Evolutionary conservation across 129 eudicot genomes (phyloP), one percentile per base, ranked within the genome.

Genomic region (carrot (Daucus carota)): DNA sequence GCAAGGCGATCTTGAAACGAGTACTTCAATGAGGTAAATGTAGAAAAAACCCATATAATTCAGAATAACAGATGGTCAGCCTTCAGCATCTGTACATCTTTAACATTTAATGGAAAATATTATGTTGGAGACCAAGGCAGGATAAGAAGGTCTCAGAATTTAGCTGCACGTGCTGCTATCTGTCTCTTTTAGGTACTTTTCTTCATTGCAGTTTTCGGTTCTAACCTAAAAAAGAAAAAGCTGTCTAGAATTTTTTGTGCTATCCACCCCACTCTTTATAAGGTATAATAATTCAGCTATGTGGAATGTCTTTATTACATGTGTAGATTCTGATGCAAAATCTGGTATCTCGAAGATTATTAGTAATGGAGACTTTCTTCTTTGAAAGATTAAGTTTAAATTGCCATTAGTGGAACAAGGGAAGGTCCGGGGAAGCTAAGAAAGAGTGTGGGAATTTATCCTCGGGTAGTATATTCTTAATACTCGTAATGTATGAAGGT

Each of bases 121-220:
- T 86, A 77, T 77, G 52, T 32, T 24, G 97, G 97, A 72, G 87
- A 75, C 16, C 26, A 41, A 20, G 83, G 74, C 48, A 83, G 40
- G 72, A 16, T 82, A 91, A 88, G 83, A 83, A 81, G 85, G 82
- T 87, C 93, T 48, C 87, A 88, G 44, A 89, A 86, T 33, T 14
- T 84, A 68, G 93, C 82, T 29, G 93, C 91, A 72, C 87, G 91
- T 48, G 84, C 83, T 11, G 91, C 63, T 28, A 85, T 91, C 44
- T 83, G 1, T 85, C 85, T 6, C 73, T 75, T 73, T 68, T 88
- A 57, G 93, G 97, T 88, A 78, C 24, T 67, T 26, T 41, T n/a
- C 26, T 42, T 16, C 0, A 34, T 46, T 11, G 16, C 18, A 22
- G 28, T 43, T 36, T 18, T 5, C 32, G 2, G 20, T 54, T 22